phyloP scores from a whole-genome alignment of 306 rosid genomes.

The Medicago truncatula region MtrunA17r5.0-ANR NC_053047.1:4184501-4185000 shows the following conservation, averaged over 20 bases:
- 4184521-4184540: no score
- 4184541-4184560: no score
- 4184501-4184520: no score
- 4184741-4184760: slow-evolving; percentile 87
- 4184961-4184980: no score
- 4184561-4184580: no score
- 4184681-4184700: slow-evolving; percentile 28
- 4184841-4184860: slow-evolving; percentile 27
- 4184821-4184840: slow-evolving; percentile 86
- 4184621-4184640: slow-evolving; percentile 4
- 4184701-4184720: background rate
- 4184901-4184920: background rate
- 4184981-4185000: no score
- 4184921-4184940: no score
- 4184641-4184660: background rate
- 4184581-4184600: background rate
- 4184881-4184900: background rate
- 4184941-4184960: no score
- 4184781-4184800: slow-evolving; percentile 86
- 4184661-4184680: background rate
- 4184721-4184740: slow-evolving; percentile 14
- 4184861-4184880: slow-evolving; percentile 19
- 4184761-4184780: slow-evolving; percentile 66
- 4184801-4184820: slow-evolving; percentile 93
- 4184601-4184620: background rate